Conservation (phyloP, 495 filamentous ascomycete genomes). For the Aspergillus homomorphus region DNA sequence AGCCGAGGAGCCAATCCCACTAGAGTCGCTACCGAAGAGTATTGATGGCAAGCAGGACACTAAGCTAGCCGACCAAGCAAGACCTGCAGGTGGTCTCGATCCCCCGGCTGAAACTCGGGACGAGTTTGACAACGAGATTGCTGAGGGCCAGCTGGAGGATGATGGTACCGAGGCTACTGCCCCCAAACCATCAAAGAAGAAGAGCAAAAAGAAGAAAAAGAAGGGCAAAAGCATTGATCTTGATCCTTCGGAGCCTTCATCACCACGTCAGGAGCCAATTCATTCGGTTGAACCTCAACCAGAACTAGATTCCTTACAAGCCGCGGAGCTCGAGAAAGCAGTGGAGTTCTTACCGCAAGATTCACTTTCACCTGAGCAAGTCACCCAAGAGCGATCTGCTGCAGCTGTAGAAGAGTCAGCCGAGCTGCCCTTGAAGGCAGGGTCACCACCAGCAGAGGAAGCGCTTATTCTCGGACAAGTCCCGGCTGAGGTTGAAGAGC, state of each 20-base stretch:
- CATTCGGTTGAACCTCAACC: conserved; percentile 1
- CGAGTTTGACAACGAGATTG: background rate
- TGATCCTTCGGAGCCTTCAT: conserved; percentile 12
- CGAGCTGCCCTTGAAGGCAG: background rate
- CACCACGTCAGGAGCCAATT: conserved; percentile 5
- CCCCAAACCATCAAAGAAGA: conserved; percentile 32
- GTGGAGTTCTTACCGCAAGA: background rate
- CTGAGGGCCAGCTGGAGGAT: conserved; percentile 13
- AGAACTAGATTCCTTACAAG: background rate
- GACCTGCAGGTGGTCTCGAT: background rate
- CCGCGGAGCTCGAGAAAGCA: background rate
- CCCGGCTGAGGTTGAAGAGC: background rate
- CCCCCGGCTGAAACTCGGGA: background rate
- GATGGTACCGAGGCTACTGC: conserved; percentile 15
- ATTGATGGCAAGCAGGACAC: background rate
- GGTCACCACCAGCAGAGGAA: background rate
- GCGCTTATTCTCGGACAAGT: background rate
- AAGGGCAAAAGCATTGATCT: conserved; percentile 29
- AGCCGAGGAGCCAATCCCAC: background rate
- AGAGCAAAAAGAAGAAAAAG: conserved; percentile 38
- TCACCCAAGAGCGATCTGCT: background rate
- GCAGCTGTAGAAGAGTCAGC: background rate
- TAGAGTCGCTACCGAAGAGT: background rate
- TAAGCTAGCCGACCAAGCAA: background rate
- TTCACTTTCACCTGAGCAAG: background rate